Evolutionary conservation across 2,329 filamentous ascomycete species (phyloP), one percentile per base, ranked within the genome.

Genomic region (Xylariaceae sp.): DNA sequence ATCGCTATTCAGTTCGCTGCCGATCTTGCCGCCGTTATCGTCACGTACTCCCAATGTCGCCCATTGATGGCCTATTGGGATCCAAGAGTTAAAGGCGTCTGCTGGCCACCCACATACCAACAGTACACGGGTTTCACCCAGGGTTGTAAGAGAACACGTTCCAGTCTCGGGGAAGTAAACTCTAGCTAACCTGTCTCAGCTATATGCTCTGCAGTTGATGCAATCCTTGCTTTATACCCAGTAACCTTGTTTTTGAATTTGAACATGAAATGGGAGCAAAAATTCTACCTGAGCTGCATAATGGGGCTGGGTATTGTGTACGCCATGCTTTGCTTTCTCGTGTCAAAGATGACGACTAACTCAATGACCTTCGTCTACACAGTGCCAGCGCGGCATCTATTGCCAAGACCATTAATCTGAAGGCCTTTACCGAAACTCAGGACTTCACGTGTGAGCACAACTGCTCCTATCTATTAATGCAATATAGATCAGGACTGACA

Each of bases 341-440:
- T 50, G n/a, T 26, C 20, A 6, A 13, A 3, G 33, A 20, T 2
- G 4, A 11, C 29, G 20, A 9, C 11, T 24, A 9, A 5, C 21
- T 50, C 20, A 24, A 26, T 32, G 16, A 39, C 26, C 4, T 15
- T 27, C n/a, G n/a, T n/a, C n/a, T n/a, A 7, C 2, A 16, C 18
- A 61, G 59, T 26, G 52, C 59, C 9, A 61, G 59, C 50, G 33
- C 52, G 1, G 53, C 59, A 7, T 59, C 57, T 5, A 59, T 61
- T n/a, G 30, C 55, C 9, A 61, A 56, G 21, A 61, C 53, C 9
- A 36, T 59, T 13, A 16, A 37, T 11, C 51, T 54, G 20, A 46
- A 27, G 30, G 21, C 30, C 5, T 49, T 49, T 37, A 49, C 44
- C 2, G 26, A 54, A 23, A 48, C 51, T 7, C 26, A 49, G 23